Evolutionary conservation across 164 flowering plant genomes (phyloP), one percentile per base, ranked within the genome.

Genomic region (Chimonanthus salicifolius): DNA sequence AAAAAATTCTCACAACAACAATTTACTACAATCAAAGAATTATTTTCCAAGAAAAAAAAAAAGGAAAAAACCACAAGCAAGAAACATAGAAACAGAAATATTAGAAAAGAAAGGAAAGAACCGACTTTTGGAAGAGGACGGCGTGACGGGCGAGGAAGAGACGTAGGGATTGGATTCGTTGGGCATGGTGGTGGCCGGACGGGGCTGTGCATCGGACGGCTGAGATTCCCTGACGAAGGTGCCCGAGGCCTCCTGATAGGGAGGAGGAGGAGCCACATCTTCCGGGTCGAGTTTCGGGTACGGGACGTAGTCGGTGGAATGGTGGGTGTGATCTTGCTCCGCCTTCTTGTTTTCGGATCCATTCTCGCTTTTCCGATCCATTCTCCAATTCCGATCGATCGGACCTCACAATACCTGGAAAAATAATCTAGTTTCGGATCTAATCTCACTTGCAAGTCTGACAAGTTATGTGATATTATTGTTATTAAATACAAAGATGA

Each of bases 161-260:
- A 87, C 82, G 75, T 86, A 90, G 20, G 92, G 90, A 75, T 90
- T 90, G 62, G 90, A 86, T 63, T 90, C 94, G 3, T 80, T 18
- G 10, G 90, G 94, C 88, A 87, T 82, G 54, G 86, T 72, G 47
- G 87, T 83, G 62, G 89, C 82, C 44, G 60, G 60, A 4, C 16
- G 74, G 4, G 79, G 80, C 9, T 77, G 80, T 7, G 79, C 63
- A 33, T n/a, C 71, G 78, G 77, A 65, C 58, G 72, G 83, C 21
- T 10, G 75, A 73, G 69, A 72, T 62, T 67, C 73, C 60, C 62
- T 79, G 46, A 33, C 47, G 47, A 58, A 63, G 15, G 68, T 66
- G 49, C 68, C 68, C 68, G 48, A 66, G 20, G 15, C 43, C 49
- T 45, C 48, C 51, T 67, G 50, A 62, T 62, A 45, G 50, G 67